These are phyloP conservation scores for Venturia oleaginea DNA, from an alignment of 2,329 filamentous ascomycete species.

Conservation along the genomic window DNA sequence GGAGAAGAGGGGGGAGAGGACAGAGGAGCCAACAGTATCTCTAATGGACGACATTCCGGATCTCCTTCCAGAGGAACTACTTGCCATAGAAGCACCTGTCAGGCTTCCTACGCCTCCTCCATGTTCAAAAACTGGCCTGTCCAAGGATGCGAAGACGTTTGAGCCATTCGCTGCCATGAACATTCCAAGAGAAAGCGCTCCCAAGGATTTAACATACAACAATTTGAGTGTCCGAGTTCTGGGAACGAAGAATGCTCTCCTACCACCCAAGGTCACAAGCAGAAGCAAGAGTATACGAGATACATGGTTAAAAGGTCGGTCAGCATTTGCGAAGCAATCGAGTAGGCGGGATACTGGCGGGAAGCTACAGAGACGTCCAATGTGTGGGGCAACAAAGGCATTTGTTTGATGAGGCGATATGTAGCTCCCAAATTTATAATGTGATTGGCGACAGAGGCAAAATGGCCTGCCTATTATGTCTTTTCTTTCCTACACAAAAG, in stretches of 20 bases:
- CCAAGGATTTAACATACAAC: conserved; percentile 7
- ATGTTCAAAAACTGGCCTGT: background rate
- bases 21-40: background rate
- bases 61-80: conserved; percentile 9
- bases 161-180: background rate
- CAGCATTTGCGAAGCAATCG: background rate
- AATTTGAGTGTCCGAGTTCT: conserved; percentile 9
- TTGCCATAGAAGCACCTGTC: conserved; percentile 7
- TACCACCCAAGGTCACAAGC: conserved; percentile 8
- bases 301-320: conserved; percentile 8
- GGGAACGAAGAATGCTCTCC: background rate
- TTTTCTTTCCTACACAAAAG: background rate
- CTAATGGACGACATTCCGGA: conserved; percentile 5
- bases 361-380: background rate
- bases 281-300: conserved; percentile 4
- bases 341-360: background rate
- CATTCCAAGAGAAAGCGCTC: background rate
- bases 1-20: background rate
- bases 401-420: background rate
- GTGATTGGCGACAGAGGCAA: too few relatives aligned
- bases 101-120: conserved; percentile 6
- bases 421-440: too few relatives aligned
- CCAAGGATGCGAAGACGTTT: background rate
- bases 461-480: background rate
- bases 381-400: background rate